These are phyloP conservation scores for Lachnellula subtilissima DNA, from an alignment of 2,329 filamentous ascomycete genomes.

Conservation along the genomic window DNA sequence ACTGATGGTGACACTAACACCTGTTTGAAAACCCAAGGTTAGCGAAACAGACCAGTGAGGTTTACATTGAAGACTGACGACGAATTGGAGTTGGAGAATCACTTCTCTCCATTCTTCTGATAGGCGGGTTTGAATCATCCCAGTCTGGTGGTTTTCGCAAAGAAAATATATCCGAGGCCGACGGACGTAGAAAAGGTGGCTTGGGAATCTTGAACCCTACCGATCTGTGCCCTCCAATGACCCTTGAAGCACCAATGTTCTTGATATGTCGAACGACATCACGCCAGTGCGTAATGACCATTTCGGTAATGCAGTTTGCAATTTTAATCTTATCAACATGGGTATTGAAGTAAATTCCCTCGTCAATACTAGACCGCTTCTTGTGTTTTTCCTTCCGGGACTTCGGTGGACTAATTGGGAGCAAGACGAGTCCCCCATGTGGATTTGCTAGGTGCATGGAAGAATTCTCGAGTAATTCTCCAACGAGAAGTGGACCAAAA, in stretches of 20 bases:
- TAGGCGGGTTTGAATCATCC: conserved; percentile 22
- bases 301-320: conserved; percentile 57
- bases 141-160: conserved; percentile 37
- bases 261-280: conserved; percentile 58
- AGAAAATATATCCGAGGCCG: conserved; percentile 39
- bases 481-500: conserved; percentile 60
- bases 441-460: conserved; percentile 30
- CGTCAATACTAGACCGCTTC: conserved; percentile 24
- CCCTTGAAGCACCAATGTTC: conserved; percentile 33
- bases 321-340: conserved; percentile 51
- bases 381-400: conserved; percentile 39
- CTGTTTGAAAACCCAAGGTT: neutral
- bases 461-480: conserved; percentile 51
- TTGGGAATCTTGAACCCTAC: conserved; percentile 12
- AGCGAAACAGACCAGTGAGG: neutral
- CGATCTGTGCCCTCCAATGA: conserved; percentile 8
- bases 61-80: conserved; percentile 25
- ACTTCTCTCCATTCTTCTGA: conserved; percentile 20
- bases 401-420: conserved; percentile 35
- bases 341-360: conserved; percentile 19
- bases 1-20: neutral
- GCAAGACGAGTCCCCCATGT: conserved; percentile 23
- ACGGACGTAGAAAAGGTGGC: conserved; percentile 33
- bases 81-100: conserved; percentile 35
- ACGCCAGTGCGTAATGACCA: conserved; percentile 62